A percentile compares a stretch with the other conserved stretches of the same genome.
These are phyloP conservation scores for Neolecta irregularis DNA, from an alignment of 1,139 yeast species.

Conservation along the genomic window DNA sequence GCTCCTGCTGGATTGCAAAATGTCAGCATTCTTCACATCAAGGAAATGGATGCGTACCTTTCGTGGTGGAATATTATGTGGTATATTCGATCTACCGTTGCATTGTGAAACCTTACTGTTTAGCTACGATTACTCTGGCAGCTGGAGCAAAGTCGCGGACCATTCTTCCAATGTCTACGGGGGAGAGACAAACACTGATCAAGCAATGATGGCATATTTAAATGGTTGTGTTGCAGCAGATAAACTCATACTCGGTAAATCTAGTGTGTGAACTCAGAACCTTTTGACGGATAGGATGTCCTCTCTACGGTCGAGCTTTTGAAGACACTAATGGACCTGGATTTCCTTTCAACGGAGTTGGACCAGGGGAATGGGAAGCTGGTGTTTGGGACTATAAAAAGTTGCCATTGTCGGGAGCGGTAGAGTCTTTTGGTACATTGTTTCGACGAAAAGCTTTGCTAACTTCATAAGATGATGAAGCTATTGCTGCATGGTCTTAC, in stretches of 20 bases:
- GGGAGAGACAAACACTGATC: conserved; percentile 50
- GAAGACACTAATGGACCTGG: conserved; percentile 32
- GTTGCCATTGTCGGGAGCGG: conserved; percentile 32
- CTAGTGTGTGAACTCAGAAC: too few species aligned
- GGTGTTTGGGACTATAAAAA: conserved; percentile 44
- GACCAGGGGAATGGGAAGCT: conserved; percentile 32
- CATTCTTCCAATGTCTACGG: too few species aligned
- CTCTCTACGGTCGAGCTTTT: conserved; percentile 69
- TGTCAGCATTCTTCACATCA: conserved; percentile 30
- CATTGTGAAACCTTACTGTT: conserved; percentile 49
- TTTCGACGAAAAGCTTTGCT: too few species aligned
- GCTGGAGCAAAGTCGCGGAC: too few species aligned
- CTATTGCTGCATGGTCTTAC: too few species aligned
- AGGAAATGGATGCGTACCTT: conserved; percentile 41
- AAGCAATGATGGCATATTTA: conserved; percentile 34
- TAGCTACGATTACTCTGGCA: too few species aligned
- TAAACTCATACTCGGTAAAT: conserved; percentile 68
- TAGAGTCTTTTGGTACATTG: conserved; percentile 36
- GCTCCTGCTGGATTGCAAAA: conserved; percentile 51
- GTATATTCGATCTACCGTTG: conserved; percentile 71
- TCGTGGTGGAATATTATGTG: conserved; percentile 79
- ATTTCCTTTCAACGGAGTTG: conserved; percentile 33
- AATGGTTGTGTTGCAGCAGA: conserved; percentile 30
- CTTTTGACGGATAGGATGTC: too few species aligned
- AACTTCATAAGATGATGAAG: too few species aligned